Base-by-base conservation (phyloP, 2,329 filamentous ascomycete species). In the Fusarium bactridioides region DNA sequence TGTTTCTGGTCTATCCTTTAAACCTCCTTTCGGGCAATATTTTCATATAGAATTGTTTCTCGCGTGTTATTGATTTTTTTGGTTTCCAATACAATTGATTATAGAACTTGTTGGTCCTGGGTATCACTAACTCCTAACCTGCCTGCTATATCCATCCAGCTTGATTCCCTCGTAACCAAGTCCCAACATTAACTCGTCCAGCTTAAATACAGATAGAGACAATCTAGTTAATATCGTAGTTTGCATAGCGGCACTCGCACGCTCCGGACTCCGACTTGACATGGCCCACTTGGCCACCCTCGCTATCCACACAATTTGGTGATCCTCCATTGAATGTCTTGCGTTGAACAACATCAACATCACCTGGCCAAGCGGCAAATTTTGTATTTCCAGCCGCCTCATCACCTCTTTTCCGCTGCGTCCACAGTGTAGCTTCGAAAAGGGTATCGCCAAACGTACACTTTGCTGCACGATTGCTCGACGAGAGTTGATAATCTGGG, bases 361-460 rank as follows among this genome's bases (percentile, higher is more conserved):
- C 86, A 63, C 85, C 90, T 0, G 89, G 88, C 90, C 90, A 92
- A 3, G 80, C 73, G 19, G 79, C 72, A 73, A 83, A 86, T 29
- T 74, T 76, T 21, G 70, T 44, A 35, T 41, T 51, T 7, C 38
- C 61, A 37, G 55, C 55, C 37, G 61, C 61, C 43, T 75, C 48
- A 41, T 72, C 57, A 40, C 76, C 50, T 50, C 67, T 67, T 41
- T 79, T 76, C 6, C 81, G 78, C 3, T 83, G 78, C n/a, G 89
- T 91, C 82, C 91, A 93, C 4, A 93, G 79, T 7, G 84, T 87
- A 2, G 85, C 90, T 31, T 85, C 81, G 69, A 92, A 84, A 3
- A 80, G 82, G 1, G 89, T 91, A 35, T 82, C 79, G 61, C 86
- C 85, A 80, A 87, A 93, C 67, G 83, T 87, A 80, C 91, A 93